Percentiles rank a stretch among this genome's conserved stretches.
Conservation (phyloP, 768 basidiomycete species). For the Rhizopogon roseolus region DNA sequence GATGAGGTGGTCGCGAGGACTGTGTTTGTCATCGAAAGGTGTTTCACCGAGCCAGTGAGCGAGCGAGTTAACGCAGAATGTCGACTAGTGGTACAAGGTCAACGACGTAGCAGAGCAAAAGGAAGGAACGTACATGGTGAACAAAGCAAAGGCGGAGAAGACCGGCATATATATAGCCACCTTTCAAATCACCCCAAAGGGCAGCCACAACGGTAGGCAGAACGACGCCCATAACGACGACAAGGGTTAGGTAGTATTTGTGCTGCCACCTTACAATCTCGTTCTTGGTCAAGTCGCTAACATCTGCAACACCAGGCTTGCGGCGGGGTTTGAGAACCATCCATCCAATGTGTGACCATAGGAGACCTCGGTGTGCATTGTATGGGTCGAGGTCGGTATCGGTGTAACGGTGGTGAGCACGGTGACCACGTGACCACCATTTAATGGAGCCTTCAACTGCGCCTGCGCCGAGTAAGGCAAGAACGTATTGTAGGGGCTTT, state of each 20-base stretch:
- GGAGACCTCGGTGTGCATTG: conserved; percentile 85
- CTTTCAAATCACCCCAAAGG: conserved; percentile 77
- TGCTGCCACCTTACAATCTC: conserved; percentile 86
- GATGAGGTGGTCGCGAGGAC: conserved; percentile 83
- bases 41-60: conserved; percentile 95
- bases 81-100: conserved; percentile 51
- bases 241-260: conserved; percentile 65
- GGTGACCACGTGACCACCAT: conserved; percentile 98
- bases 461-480: conserved; percentile 84
- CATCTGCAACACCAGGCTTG: conserved; percentile 86
- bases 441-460: conserved; percentile 96
- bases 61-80: conserved; percentile 95
- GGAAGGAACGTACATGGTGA: conserved; percentile 63
- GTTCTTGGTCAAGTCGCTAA: conserved; percentile 80
- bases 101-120: not conserved
- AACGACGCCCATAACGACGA: conserved; percentile 65
- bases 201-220: conserved; percentile 78
- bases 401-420: conserved; percentile 95
- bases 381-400: conserved; percentile 97
- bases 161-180: conserved; percentile 85
- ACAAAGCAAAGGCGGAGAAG: conserved; percentile 78
- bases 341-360: conserved; percentile 88
- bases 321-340: conserved; percentile 90
- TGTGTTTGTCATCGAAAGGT: conserved; percentile 94
- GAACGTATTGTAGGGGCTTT: conserved; percentile 75